Evolutionary conservation across 2,329 filamentous ascomycete species (phyloP).

Genomic region (Penicillium sp.): DNA sequence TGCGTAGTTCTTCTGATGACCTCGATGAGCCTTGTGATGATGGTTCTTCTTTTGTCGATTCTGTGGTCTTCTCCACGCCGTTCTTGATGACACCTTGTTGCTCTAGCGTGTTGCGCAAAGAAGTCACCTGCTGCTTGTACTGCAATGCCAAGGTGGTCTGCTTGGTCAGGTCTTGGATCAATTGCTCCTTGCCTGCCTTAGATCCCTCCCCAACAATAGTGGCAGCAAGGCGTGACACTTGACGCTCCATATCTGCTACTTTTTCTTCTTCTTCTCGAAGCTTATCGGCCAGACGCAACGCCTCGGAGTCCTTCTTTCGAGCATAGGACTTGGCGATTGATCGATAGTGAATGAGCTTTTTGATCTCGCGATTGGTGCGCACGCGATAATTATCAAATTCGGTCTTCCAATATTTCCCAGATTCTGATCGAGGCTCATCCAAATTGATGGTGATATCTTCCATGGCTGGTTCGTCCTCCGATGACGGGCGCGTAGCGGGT

Average conservation of each 20-base stretch:
- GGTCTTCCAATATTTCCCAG: conserved; percentile 65
- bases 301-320: conserved; percentile 61
- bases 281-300: conserved; percentile 55
- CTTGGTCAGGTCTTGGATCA: conserved; percentile 48
- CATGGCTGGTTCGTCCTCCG: conserved; percentile 37
- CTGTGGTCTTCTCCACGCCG: conserved; percentile 27
- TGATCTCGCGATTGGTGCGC: conserved; percentile 62
- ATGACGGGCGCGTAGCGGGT: conserved; percentile 5
- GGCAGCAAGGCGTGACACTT: conserved; percentile 48
- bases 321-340: conserved; percentile 63
- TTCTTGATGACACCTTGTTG: conserved; percentile 43
- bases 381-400: conserved; percentile 63
- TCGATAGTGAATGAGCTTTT: conserved; percentile 63
- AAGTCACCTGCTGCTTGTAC: conserved; percentile 49
- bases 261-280: conserved; percentile 55
- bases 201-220: conserved; percentile 40
- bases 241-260: conserved; percentile 49
- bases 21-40: conserved; percentile 23
- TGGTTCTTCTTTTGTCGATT: conserved; percentile 26
- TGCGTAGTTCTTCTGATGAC: conserved; percentile 34
- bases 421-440: conserved; percentile 59
- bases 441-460: conserved; percentile 57
- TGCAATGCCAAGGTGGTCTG: conserved; percentile 50
- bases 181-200: conserved; percentile 42
- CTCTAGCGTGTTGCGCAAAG: conserved; percentile 43